Evolutionary conservation across 495 filamentous ascomycete genomes (phyloP).

Genomic region (Bryoglossum gracile): DNA sequence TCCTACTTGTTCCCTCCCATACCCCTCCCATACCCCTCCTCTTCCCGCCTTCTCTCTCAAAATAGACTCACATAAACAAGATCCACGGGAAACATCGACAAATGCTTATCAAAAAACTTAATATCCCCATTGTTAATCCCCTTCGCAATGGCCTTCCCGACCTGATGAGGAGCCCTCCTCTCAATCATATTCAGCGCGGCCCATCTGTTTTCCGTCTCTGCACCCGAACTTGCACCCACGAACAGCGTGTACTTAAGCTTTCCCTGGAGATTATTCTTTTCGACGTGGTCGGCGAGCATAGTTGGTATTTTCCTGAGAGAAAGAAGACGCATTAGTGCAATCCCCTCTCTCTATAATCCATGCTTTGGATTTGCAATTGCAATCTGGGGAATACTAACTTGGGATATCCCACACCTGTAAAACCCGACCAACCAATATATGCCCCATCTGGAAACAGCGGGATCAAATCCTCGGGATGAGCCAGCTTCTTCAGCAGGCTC

Average conservation of each 20-base stretch:
- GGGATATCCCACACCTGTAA: conserved; percentile 86
- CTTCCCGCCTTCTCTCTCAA: too few relatives aligned
- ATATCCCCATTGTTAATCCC: conserved; percentile 86
- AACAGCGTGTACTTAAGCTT: conserved; percentile 80
- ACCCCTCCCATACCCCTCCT: too few relatives aligned
- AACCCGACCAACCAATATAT: conserved; percentile 86
- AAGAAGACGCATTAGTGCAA: too few relatives aligned
- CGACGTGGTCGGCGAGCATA: conserved; percentile 80
- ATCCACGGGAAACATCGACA: conserved; percentile 89
- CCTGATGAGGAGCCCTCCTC: conserved; percentile 77
- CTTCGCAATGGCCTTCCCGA: conserved; percentile 85
- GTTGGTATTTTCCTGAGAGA: conserved; percentile 73
- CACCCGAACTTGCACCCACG: conserved; percentile 81
- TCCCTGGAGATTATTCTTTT: conserved; percentile 80
- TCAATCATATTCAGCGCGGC: conserved; percentile 82
- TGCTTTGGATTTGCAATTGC: too few relatives aligned
- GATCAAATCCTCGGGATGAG: conserved; percentile 71
- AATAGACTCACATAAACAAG: conserved; percentile 60
- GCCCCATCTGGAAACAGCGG: conserved; percentile 73
- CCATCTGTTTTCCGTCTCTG: conserved; percentile 91
- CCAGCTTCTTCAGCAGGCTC: conserved; percentile 72
- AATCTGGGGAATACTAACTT: conserved; percentile 71
- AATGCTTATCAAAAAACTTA: conserved; percentile 88
- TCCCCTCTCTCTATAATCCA: too few relatives aligned
- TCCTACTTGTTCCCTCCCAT: too few relatives aligned